Evolutionary conservation across 108 stramenopile genomes (phyloP), one percentile per base, ranked within the genome.

Genomic region (Fragilaria radians): DNA sequence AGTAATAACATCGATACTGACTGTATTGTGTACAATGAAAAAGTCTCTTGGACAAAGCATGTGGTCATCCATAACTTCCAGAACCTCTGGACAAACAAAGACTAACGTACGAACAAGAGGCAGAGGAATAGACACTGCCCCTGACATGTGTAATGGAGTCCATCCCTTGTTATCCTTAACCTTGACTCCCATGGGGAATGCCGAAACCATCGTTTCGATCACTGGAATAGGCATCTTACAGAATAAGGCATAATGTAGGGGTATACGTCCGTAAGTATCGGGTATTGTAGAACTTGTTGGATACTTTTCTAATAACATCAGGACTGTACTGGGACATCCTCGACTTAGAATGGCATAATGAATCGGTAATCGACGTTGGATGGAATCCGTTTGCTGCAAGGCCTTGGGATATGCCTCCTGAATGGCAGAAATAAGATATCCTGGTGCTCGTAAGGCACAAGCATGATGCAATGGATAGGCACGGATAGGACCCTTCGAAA

Each of bases 201-300:
- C 11, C 26, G 22, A 4, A 14, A 62, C 4, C 3, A 62, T 26
- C 22, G 23, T 27, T 17, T 52, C 22, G 53, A 62, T 53, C 24
- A 54, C 22, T 28, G 52, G 21, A 25, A 62, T 62, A 1, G 62
- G 51, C 23, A 28, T 26, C 18, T 52, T 21, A 26, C 29, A 30
- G 34, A 31, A 52, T 1, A 62, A 42, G 51, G 62, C 62, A 36
- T 62, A 62, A 24, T 62, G 62, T 9, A 62, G 51, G 21, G 62
- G 62, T 25, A 62, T 29, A 1, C 62, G 49, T 2, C 62, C 62
- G 4, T 52, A 28, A 23, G 17, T 24, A 24, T 62, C 62, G 2
- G 19, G 50, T 42, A 23, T 29, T 18, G 51, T 52, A 36, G 51
- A 50, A 22, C 33, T 28, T 29, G 4, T 19, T 25, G 58, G 58